Conservation (phyloP, 352 stramenopile species). For the Pythium sukuiense region DNA sequence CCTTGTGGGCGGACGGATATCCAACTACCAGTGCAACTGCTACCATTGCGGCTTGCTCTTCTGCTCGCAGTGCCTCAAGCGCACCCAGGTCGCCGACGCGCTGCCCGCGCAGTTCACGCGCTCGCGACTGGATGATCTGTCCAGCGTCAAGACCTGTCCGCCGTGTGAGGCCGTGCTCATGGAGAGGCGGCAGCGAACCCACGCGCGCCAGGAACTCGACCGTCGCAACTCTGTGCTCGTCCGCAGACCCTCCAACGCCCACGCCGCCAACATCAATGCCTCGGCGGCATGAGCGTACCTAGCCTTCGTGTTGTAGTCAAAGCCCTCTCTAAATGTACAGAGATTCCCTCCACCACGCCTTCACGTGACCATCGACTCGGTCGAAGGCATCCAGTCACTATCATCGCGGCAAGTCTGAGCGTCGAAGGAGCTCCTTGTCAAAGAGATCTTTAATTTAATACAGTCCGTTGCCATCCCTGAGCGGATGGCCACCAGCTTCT, state of each 20-base stretch:
- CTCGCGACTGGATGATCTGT: conserved; percentile 50
- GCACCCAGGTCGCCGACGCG: conserved; percentile 44
- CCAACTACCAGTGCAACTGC: conserved; percentile 66
- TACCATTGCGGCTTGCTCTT: conserved; percentile 84
- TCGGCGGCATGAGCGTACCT: conserved; percentile 11
- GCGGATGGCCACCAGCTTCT: not conserved
- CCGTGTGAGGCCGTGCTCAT: conserved; percentile 61
- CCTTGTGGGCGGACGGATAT: conserved; percentile 43
- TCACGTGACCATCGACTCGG: not conserved
- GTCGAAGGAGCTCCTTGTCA: not conserved
- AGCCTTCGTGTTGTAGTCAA: not conserved
- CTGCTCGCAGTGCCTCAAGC: conserved; percentile 58
- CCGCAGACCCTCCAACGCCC: not conserved
- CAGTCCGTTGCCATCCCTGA: not conserved
- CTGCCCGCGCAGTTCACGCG: conserved; percentile 49
- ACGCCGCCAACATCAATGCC: conserved; percentile 12
- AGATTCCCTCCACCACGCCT: not conserved
- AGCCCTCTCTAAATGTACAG: conserved; percentile 1
- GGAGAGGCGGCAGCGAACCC: conserved; percentile 56
- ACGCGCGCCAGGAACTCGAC: conserved; percentile 53
- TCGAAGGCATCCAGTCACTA: not conserved
- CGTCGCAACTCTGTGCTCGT: conserved; percentile 54
- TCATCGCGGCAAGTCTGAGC: not conserved
- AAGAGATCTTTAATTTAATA: conserved; percentile 14
- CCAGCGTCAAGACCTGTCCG: conserved; percentile 61